phyloP scores from a whole-genome alignment of 2,329 filamentous ascomycete species.

The Penicillium sp. region DNA sequence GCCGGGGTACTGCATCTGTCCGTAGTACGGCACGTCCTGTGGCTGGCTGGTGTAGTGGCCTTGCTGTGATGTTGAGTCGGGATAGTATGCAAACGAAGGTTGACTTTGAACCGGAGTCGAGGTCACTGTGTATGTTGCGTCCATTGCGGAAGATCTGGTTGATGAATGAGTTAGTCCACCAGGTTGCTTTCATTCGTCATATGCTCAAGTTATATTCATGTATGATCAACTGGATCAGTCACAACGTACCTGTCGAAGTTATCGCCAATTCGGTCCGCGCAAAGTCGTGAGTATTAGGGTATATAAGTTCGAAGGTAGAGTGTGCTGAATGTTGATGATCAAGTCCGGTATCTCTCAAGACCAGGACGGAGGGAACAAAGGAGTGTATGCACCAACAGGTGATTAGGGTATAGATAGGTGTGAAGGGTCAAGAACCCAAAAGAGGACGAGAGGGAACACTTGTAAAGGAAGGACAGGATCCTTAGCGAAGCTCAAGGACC shows the following conservation, averaged over 20 bases:
- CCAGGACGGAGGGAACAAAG: background rate
- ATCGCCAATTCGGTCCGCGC: background rate
- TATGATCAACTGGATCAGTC: background rate
- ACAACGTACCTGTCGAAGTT: conserved; percentile 10
- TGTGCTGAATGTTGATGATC: background rate
- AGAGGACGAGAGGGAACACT: conserved; percentile 7
- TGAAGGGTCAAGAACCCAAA: conserved; percentile 24
- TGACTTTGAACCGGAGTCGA: conserved; percentile 63
- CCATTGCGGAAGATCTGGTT: conserved; percentile 56
- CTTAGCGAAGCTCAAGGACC: conserved; percentile 26
- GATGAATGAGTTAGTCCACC: background rate
- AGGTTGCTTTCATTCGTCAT: background rate
- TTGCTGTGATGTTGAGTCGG: conserved; percentile 72
- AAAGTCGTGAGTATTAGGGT: background rate
- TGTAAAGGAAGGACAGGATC: conserved; percentile 41
- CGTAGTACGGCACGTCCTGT: conserved; percentile 52
- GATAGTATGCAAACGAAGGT: conserved; percentile 85
- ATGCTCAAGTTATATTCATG: background rate
- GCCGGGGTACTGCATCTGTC: conserved; percentile 36
- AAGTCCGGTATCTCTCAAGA: background rate
- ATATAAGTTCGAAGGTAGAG: background rate
- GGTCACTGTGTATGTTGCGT: conserved; percentile 60
- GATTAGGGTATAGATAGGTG: conserved; percentile 22
- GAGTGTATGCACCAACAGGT: conserved; percentile 39
- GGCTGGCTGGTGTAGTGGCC: conserved; percentile 72